A percentile compares a stretch with the other conserved stretches of the same genome.
phyloP scores from a whole-genome alignment of 2,329 filamentous ascomycete genomes.

The Polytolypa hystricis region DNA sequence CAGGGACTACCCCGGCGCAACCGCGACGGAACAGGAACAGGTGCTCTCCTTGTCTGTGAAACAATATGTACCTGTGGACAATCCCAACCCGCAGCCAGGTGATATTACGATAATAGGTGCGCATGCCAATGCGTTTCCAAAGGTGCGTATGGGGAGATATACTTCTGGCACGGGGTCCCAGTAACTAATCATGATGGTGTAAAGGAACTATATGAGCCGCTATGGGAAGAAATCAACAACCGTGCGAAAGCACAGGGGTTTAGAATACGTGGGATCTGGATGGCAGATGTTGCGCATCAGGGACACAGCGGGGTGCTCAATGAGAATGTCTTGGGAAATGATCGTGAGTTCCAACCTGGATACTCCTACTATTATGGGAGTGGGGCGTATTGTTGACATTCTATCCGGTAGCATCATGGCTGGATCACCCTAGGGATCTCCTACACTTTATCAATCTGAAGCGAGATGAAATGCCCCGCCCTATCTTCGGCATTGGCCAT shows the following conservation, averaged over 20 bases:
- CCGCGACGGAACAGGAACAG: slow-evolving; percentile 62
- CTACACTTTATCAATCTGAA: slow-evolving; percentile 78
- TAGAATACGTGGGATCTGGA: slow-evolving; percentile 73
- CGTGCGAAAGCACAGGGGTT: slow-evolving; percentile 49
- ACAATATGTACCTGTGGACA: slow-evolving; percentile 72
- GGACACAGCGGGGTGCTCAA: slow-evolving; percentile 71
- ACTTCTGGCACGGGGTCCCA: no score
- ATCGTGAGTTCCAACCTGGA: slow-evolving; percentile 51
- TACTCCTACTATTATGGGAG: background rate
- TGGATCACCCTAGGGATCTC: slow-evolving; percentile 74
- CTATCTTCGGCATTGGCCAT: slow-evolving; percentile 75
- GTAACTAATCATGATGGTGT: no score
- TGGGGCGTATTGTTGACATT: background rate
- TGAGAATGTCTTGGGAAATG: slow-evolving; percentile 64
- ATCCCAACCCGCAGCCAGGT: slow-evolving; percentile 54
- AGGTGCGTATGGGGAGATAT: slow-evolving; percentile 52
- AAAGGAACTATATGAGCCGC: slow-evolving; percentile 80
- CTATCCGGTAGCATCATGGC: slow-evolving; percentile 58
- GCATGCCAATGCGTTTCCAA: slow-evolving; percentile 88
- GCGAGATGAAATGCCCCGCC: slow-evolving; percentile 65
- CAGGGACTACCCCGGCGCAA: slow-evolving; percentile 67
- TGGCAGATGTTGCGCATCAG: slow-evolving; percentile 79
- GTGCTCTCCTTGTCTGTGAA: slow-evolving; percentile 65
- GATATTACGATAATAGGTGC: slow-evolving; percentile 77
- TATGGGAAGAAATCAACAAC: slow-evolving; percentile 72